Evolutionary conservation across 495 filamentous ascomycete species (phyloP).

Genomic region (Neohortaea acidophila): DNA sequence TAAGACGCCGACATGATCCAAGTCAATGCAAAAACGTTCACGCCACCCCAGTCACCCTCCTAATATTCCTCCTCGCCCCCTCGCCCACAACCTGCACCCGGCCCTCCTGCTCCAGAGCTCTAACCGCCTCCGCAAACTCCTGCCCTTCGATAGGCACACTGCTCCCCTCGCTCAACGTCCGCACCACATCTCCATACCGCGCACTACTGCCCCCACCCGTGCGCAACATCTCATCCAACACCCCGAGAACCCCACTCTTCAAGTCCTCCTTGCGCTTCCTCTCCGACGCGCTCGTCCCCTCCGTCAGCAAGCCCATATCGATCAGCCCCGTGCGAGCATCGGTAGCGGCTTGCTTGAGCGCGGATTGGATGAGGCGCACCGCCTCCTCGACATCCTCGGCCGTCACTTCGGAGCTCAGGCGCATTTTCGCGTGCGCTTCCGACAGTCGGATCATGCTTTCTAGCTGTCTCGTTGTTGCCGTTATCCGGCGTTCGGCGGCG

Average conservation of each 20-base stretch:
- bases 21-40: too few species aligned
- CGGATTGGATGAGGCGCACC: slow-evolving; percentile 76
- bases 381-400: slow-evolving; percentile 77
- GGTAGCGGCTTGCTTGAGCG: slow-evolving; percentile 93
- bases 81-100: slow-evolving; percentile 68
- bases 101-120: slow-evolving; percentile 71
- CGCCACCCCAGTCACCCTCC: slow-evolving; percentile 48
- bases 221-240: slow-evolving; percentile 58
- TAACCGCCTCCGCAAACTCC: slow-evolving; percentile 71
- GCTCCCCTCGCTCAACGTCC: slow-evolving; percentile 57
- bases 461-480: slow-evolving; percentile 86
- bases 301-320: slow-evolving; percentile 88
- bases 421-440: slow-evolving; percentile 97
- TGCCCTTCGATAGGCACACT: slow-evolving; percentile 53
- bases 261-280: slow-evolving; percentile 65
- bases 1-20: too few species aligned
- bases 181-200: slow-evolving; percentile 62
- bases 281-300: slow-evolving; percentile 76
- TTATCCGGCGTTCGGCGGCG: slow-evolving; percentile 85
- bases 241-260: slow-evolving; percentile 56
- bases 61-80: slow-evolving; percentile 64
- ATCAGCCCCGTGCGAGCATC: slow-evolving; percentile 84
- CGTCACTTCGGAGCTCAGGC: slow-evolving; percentile 60
- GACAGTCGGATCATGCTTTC: slow-evolving; percentile 94
- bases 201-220: slow-evolving; percentile 43